phyloP scores from a whole-genome alignment of 2,329 filamentous ascomycete genomes.

The Penicillium nordicum region DNA sequence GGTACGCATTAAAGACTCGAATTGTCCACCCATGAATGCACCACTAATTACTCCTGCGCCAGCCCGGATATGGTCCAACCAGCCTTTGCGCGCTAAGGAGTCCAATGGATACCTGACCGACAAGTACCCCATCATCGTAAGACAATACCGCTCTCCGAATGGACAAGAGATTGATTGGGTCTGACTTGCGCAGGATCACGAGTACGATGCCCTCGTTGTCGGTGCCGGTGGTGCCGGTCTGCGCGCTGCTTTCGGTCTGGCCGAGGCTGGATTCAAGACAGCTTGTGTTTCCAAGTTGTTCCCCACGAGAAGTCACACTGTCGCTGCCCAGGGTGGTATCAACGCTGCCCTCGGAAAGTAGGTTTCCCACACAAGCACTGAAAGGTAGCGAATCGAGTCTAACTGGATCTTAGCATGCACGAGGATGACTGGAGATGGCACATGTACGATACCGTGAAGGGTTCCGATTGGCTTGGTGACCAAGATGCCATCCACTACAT shows the following conservation, averaged over 20 bases:
- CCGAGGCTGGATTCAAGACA: conserved; percentile 62
- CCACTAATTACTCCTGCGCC: conserved; percentile 28
- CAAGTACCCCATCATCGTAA: conserved; percentile 92
- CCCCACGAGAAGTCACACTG: conserved; percentile 62
- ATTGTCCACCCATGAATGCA: conserved; percentile 10
- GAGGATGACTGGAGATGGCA: conserved; percentile 98
- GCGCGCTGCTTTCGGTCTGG: conserved; percentile 61
- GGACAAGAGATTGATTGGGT: conserved; percentile 1
- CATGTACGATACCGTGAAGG: conserved; percentile 99
- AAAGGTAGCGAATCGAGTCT: conserved; percentile 14
- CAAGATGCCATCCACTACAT: conserved; percentile 99
- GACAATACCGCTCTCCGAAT: conserved; percentile 35
- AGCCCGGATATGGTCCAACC: conserved; percentile 84
- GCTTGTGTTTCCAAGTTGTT: conserved; percentile 64
- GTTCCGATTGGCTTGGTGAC: conserved; percentile 94
- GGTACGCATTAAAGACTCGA: conserved; percentile 53
- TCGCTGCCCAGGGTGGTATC: conserved; percentile 66
- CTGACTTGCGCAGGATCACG: conserved; percentile 68
- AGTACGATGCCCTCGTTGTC: conserved; percentile 94
- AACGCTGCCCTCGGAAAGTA: conserved; percentile 46
- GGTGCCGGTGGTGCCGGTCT: conserved; percentile 62
- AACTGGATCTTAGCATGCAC: conserved; percentile 70
- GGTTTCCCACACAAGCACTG: conserved; percentile 13
- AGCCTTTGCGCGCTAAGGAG: conserved; percentile 87
- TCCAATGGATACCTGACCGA: conserved; percentile 79